phyloP scores from a whole-genome alignment of 768 basidiomycete species.

The Russula dissimulans region DNA sequence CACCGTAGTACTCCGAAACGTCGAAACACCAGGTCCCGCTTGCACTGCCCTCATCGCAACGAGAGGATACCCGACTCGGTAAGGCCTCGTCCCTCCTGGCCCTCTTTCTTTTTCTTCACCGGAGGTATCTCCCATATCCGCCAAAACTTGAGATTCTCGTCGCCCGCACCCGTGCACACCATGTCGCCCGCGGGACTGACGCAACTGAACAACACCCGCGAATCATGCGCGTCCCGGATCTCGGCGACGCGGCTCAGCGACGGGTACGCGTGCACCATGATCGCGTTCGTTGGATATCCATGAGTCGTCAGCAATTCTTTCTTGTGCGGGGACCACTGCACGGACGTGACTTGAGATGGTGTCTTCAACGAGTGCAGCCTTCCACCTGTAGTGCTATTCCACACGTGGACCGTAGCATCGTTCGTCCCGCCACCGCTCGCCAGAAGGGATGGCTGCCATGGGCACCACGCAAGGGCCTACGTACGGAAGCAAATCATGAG shows the following conservation, averaged over 20 bases:
- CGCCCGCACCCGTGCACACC: conserved; percentile 85
- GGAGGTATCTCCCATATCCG: conserved; percentile 63
- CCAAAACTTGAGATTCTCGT: conserved; percentile 98
- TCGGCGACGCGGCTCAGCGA: conserved; percentile 71
- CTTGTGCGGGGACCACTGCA: conserved; percentile 78
- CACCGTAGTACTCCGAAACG: background rate
- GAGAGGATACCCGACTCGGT: conserved; percentile 28
- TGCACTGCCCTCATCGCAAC: conserved; percentile 25
- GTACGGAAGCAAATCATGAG: background rate
- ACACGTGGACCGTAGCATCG: conserved; percentile 83
- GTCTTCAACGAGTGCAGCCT: conserved; percentile 81
- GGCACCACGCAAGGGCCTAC: conserved; percentile 95
- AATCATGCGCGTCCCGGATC: conserved; percentile 90
- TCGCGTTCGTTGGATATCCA: conserved; percentile 82
- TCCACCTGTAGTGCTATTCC: conserved; percentile 89
- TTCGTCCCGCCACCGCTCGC: conserved; percentile 53
- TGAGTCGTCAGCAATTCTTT: conserved; percentile 92
- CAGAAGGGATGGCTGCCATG: conserved; percentile 56
- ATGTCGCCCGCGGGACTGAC: conserved; percentile 85
- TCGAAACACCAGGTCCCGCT: background rate
- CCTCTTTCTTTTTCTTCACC: conserved; percentile 45
- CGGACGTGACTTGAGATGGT: conserved; percentile 84
- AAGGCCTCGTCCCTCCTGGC: conserved; percentile 27
- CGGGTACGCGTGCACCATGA: conserved; percentile 83
- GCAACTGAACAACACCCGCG: conserved; percentile 77